These are phyloP conservation scores for Rhodotorula kratochvilovae DNA, from an alignment of 768 basidiomycete species.

Conservation along the genomic window DNA sequence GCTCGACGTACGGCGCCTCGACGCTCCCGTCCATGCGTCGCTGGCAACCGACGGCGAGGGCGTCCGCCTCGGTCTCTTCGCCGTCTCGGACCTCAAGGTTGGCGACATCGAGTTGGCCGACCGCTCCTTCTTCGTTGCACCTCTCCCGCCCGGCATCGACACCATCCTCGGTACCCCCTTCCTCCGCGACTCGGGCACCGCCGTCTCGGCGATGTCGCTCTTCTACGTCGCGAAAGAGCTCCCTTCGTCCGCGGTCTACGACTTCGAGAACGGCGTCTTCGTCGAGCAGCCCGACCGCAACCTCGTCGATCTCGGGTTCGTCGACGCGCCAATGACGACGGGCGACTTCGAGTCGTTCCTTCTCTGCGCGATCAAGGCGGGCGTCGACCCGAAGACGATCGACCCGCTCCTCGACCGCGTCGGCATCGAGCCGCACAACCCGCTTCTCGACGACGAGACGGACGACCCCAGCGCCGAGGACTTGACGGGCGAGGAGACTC, in stretches of 20 bases:
- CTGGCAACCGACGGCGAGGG: background rate
- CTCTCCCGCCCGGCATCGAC: too few relatives aligned
- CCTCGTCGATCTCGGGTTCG: background rate
- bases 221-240: background rate
- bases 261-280: too few relatives aligned
- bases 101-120: conserved; percentile 3
- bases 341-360: background rate
- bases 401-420: too few relatives aligned
- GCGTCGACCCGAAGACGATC: too few relatives aligned
- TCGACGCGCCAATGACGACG: background rate
- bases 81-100: background rate
- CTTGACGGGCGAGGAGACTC: background rate
- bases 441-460: background rate
- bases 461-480: background rate
- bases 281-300: background rate
- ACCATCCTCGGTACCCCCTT: too few relatives aligned
- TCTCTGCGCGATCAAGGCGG: background rate
- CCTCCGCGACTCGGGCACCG: background rate
- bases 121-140: too few relatives aligned
- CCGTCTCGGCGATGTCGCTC: background rate
- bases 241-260: too few relatives aligned
- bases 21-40: background rate
- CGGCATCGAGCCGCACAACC: too few relatives aligned
- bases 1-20: background rate
- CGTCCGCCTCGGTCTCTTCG: conserved; percentile 1